phyloP scores from a whole-genome alignment of 1,139 yeast genomes.

The Yamadazyma conglobata region DNA sequence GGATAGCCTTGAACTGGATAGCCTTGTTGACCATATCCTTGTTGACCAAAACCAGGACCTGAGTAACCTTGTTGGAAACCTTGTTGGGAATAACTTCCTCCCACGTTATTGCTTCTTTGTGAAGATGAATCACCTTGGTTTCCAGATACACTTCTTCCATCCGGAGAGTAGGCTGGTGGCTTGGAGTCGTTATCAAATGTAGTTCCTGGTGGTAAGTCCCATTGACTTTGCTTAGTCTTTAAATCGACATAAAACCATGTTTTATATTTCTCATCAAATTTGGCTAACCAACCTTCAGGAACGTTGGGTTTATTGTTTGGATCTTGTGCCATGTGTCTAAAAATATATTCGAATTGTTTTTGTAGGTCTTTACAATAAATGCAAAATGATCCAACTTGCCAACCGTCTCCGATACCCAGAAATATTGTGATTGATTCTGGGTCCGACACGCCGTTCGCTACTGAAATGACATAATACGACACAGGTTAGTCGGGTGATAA shows the following conservation, averaged over 20 bases:
- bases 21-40: slow-evolving; percentile 7
- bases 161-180: slow-evolving; percentile 35
- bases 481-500: too few relatives aligned
- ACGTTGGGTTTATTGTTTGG: slow-evolving; percentile 25
- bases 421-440: too few relatives aligned
- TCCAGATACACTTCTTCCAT: too few relatives aligned
- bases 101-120: too few relatives aligned
- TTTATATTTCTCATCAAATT: slow-evolving; percentile 75
- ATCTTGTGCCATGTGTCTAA: slow-evolving; percentile 11
- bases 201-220: slow-evolving; percentile 82
- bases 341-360: too few relatives aligned
- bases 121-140: too few relatives aligned
- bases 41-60: slow-evolving; percentile 12
- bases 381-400: too few relatives aligned
- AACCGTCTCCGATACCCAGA: too few relatives aligned
- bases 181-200: slow-evolving; percentile 33
- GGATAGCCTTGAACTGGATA: slow-evolving; percentile 13
- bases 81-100: slow-evolving; percentile 3
- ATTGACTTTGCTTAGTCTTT: slow-evolving; percentile 73
- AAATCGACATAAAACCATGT: slow-evolving; percentile 77
- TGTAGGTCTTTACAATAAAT: too few relatives aligned
- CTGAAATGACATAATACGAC: too few relatives aligned
- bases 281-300: slow-evolving; percentile 85
- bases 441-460: too few relatives aligned
- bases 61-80: slow-evolving; percentile 7